Conservation (phyloP, 202 grass and related monocot genomes). For the Digitaria exilis region DNA sequence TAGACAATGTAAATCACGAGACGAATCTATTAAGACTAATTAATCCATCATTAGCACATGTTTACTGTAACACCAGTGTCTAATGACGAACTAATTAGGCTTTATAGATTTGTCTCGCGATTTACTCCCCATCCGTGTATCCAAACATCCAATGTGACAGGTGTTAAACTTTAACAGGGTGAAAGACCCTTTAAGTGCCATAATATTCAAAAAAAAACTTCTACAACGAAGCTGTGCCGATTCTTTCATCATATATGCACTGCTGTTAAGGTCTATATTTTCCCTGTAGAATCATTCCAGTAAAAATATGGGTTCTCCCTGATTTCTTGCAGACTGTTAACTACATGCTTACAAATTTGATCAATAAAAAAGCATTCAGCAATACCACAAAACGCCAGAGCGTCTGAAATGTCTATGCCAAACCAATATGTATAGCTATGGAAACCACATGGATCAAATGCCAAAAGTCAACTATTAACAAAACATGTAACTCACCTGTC, state of each 20-base stretch:
- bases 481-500: slow-evolving; percentile 73
- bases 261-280: background rate
- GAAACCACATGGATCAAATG: slow-evolving; percentile 9
- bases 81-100: too few species aligned
- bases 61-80: too few species aligned
- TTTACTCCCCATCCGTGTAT: too few species aligned
- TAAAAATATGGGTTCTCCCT: background rate
- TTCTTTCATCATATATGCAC: background rate
- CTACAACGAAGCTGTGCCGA: background rate
- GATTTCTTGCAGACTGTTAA: background rate
- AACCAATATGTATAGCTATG: slow-evolving; percentile 10
- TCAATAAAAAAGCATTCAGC: background rate
- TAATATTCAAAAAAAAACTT: background rate
- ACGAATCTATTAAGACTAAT: too few species aligned
- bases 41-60: too few species aligned
- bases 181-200: too few species aligned
- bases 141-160: too few species aligned
- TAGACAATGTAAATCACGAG: too few species aligned
- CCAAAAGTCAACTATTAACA: slow-evolving; percentile 7
- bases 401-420: background rate
- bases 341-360: background rate
- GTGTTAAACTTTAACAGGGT: too few species aligned
- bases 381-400: background rate
- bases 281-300: too few species aligned
- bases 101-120: too few species aligned